Conservation (phyloP, 768 basidiomycete genomes). For the Russula sp. region DNA sequence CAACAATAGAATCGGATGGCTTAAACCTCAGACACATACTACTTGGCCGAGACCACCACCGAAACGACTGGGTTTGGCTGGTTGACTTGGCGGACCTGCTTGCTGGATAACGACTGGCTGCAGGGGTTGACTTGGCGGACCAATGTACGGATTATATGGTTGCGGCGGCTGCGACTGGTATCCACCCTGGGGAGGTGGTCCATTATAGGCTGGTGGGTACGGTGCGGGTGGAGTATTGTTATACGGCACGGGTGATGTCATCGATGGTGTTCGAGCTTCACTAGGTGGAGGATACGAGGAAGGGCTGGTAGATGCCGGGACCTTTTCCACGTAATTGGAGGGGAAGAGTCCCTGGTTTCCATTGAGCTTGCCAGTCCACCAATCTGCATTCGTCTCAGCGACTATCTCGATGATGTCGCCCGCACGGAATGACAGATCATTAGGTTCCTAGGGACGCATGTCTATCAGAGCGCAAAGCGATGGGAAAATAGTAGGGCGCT, state of each 20-base stretch:
- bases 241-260: conserved; percentile 17
- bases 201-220: conserved; percentile 31
- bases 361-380: conserved; percentile 73
- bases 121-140: conserved; percentile 24
- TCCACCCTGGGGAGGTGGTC: conserved; percentile 24
- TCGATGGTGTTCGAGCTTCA: conserved; percentile 10
- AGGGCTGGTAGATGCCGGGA: conserved; percentile 27
- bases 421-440: conserved; percentile 70
- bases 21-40: neutral
- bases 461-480: neutral
- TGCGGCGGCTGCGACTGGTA: conserved; percentile 25
- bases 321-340: conserved; percentile 62
- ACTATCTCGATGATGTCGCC: conserved; percentile 78
- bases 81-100: conserved; percentile 23
- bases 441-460: conserved; percentile 48
- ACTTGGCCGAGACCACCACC: conserved; percentile 19
- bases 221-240: conserved; percentile 34
- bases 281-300: conserved; percentile 23
- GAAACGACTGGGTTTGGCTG: conserved; percentile 15
- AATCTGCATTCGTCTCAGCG: conserved; percentile 76
- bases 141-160: conserved; percentile 17
- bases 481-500: conserved; percentile 20
- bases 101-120: conserved; percentile 20
- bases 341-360: conserved; percentile 75
- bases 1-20: neutral